A percentile compares a stretch with the other conserved stretches of the same genome.
Conservation (phyloP, 441 rosid species). For the Euphorbia schlechtendalii region DNA sequence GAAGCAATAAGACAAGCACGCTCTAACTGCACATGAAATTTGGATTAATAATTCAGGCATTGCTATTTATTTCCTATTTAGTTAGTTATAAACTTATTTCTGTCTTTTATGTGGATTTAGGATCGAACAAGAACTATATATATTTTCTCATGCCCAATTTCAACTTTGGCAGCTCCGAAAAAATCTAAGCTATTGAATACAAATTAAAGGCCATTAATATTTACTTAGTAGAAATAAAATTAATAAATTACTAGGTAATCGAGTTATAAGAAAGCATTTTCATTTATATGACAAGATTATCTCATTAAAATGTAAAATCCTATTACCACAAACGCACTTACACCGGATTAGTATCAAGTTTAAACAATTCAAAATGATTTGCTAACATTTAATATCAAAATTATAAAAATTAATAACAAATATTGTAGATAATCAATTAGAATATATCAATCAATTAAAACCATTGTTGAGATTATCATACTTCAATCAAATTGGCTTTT, state of each 20-base stretch:
- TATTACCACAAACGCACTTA: neutral
- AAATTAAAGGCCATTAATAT: neutral
- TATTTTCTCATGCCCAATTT: too few relatives aligned
- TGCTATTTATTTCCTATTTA: neutral
- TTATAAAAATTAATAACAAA: neutral
- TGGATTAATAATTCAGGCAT: neutral
- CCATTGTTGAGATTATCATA: neutral
- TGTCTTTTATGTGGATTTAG: neutral
- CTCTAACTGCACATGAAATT: constrained; percentile 46
- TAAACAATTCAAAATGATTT: neutral
- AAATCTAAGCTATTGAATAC: neutral
- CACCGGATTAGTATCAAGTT: neutral
- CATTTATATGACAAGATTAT: neutral
- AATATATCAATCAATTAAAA: neutral
- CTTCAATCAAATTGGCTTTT: too few relatives aligned
- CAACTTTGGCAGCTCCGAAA: too few relatives aligned
- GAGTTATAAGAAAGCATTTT: neutral
- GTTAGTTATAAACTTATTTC: too few relatives aligned
- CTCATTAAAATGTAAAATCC: neutral
- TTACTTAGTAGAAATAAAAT: neutral
- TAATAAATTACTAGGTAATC: neutral
- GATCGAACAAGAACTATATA: neutral
- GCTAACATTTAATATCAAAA: neutral
- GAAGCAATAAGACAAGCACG: constrained; percentile 58
- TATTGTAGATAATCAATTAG: neutral